These are phyloP conservation scores for Chaetomium tenue DNA, from an alignment of 495 filamentous ascomycete genomes.

Conservation along the genomic window DNA sequence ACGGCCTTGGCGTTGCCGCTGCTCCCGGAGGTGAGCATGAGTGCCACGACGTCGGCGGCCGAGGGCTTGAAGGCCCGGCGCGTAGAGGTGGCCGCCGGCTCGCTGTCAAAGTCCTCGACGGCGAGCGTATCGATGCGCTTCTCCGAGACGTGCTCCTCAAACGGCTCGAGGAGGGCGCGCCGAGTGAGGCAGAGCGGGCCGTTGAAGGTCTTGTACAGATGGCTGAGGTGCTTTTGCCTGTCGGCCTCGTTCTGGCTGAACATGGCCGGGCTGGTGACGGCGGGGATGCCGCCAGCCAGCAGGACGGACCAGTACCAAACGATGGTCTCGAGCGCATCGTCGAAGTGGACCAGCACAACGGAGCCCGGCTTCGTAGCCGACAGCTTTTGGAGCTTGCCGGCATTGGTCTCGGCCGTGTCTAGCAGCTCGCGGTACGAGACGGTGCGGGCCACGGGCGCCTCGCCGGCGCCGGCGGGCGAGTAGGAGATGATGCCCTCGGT, in stretches of 20 bases:
- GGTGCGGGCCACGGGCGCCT: background rate
- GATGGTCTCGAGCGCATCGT: slow-evolving; percentile 14
- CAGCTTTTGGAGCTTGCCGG: slow-evolving; percentile 11
- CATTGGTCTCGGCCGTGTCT: slow-evolving; percentile 14
- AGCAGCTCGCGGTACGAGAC: slow-evolving; percentile 18
- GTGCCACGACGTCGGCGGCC: slow-evolving; percentile 10
- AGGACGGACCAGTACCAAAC: slow-evolving; percentile 17
- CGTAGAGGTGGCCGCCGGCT: background rate
- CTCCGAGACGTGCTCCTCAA: slow-evolving; percentile 11
- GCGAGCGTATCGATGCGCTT: slow-evolving; percentile 11
- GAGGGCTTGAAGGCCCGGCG: slow-evolving; percentile 10
- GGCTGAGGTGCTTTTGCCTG: slow-evolving; percentile 10
- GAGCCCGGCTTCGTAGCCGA: background rate
- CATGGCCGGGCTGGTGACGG: slow-evolving; percentile 18
- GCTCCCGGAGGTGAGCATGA: slow-evolving; percentile 61
- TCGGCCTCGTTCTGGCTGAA: slow-evolving; percentile 13
- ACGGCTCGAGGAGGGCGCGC: slow-evolving; percentile 1
- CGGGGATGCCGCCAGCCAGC: slow-evolving; percentile 12
- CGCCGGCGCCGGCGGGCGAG: background rate
- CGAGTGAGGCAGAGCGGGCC: slow-evolving; percentile 5
- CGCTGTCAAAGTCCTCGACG: slow-evolving; percentile 2
- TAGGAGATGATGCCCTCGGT: slow-evolving; percentile 12
- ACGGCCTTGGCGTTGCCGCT: slow-evolving; percentile 58
- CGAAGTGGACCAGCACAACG: slow-evolving; percentile 15
- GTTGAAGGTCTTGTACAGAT: slow-evolving; percentile 12